Percentiles rank a stretch among this genome's conserved stretches.
phyloP scores from a whole-genome alignment of 2,329 filamentous ascomycete species.

The Hypoxylon sp. region DNA sequence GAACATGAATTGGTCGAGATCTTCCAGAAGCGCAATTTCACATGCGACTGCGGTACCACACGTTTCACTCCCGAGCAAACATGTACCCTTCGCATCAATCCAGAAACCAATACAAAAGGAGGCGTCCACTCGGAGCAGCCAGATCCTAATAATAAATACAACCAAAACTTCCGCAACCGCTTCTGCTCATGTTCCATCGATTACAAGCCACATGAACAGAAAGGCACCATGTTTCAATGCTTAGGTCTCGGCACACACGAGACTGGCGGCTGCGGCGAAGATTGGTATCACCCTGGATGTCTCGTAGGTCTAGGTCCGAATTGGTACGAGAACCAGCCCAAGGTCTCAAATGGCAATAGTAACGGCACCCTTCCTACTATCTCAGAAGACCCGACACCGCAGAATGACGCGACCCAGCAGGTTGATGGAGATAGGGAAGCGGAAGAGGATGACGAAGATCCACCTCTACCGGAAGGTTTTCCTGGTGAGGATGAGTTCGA shows the following conservation, averaged over 20 bases:
- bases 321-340: conserved; percentile 73
- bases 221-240: conserved; percentile 98
- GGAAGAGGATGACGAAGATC: conserved; percentile 72
- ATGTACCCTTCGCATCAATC: conserved; percentile 82
- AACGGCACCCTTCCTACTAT: conserved; percentile 63
- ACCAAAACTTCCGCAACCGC: conserved; percentile 92
- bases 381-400: conserved; percentile 60
- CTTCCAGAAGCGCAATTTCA: conserved; percentile 95
- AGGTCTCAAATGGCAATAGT: conserved; percentile 43
- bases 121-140: conserved; percentile 82
- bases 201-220: conserved; percentile 90
- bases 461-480: conserved; percentile 86
- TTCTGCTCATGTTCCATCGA: conserved; percentile 93
- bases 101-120: conserved; percentile 81
- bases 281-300: conserved; percentile 98
- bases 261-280: conserved; percentile 92
- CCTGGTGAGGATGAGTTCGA: conserved; percentile 92
- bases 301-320: conserved; percentile 83
- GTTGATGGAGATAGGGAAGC: conserved; percentile 55
- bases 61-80: conserved; percentile 77
- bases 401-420: conserved; percentile 42
- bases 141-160: conserved; percentile 85
- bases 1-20: conserved; percentile 96
- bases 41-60: conserved; percentile 94
- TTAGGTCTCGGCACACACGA: conserved; percentile 85